These are phyloP conservation scores for Zelonia costaricensis DNA, from an alignment of 208 protist species.

Conservation along the genomic window DNA sequence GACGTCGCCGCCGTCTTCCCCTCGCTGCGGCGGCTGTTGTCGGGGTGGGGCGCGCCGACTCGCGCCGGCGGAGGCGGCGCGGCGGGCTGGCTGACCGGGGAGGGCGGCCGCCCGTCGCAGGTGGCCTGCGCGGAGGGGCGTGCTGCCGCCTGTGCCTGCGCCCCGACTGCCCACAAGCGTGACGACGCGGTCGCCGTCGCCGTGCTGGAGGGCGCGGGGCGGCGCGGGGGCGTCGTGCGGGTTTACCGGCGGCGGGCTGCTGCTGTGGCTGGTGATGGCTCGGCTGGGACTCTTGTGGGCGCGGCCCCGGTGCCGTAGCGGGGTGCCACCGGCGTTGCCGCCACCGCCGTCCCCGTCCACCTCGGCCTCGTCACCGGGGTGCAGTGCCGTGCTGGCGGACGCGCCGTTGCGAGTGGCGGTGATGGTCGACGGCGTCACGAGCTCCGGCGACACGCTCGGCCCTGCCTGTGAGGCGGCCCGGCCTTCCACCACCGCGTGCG, in stretches of 20 bases:
- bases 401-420: background rate
- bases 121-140: background rate
- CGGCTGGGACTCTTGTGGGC: background rate
- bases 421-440: background rate
- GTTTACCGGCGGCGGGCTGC: background rate
- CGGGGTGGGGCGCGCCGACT: no score
- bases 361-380: background rate
- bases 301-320: background rate
- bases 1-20: background rate
- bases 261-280: background rate
- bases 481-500: background rate
- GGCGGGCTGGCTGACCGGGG: conserved; percentile 8
- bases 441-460: background rate
- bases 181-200: background rate
- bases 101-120: conserved; percentile 15
- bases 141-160: background rate
- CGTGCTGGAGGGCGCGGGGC: background rate
- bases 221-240: background rate
- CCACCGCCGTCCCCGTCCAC: background rate
- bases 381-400: background rate
- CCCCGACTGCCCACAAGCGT: background rate
- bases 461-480: no score
- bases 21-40: background rate
- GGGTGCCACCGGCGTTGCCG: conserved; percentile 1
- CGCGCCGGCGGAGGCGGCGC: conserved; percentile 16